A percentile compares a stretch with the other conserved stretches of the same genome.
These are phyloP conservation scores for Lentinus brumalis DNA, from an alignment of 768 basidiomycete species.

Conservation along the genomic window DNA sequence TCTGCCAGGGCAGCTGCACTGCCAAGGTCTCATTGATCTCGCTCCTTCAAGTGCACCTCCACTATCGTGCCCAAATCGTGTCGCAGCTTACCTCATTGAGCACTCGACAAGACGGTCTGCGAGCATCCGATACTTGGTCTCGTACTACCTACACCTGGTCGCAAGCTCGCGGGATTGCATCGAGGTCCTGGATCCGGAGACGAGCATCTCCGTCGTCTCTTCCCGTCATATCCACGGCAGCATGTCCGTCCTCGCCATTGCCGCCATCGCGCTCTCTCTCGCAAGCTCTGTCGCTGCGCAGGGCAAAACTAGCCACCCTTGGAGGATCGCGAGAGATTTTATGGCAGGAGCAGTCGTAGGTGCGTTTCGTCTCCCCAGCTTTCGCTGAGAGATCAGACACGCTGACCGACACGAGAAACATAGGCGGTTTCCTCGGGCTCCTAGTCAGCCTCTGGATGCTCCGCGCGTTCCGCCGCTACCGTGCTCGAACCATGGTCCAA, in stretches of 20 bases:
- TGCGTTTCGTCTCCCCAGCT: background rate
- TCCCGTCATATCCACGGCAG: background rate
- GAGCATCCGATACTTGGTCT: too few species aligned
- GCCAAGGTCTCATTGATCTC: too few species aligned
- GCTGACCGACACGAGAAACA: too few species aligned
- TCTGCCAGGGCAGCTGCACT: too few species aligned
- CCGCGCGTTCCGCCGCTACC: conserved; percentile 11
- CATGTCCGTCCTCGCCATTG: conserved; percentile 2
- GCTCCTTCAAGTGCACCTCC: too few species aligned
- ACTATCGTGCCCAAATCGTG: too few species aligned
- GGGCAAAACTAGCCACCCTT: background rate
- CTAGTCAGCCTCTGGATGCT: conserved; percentile 7
- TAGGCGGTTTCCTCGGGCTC: conserved; percentile 7
- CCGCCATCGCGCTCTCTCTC: conserved; percentile 4
- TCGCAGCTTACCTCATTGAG: too few species aligned
- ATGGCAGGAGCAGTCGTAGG: conserved; percentile 23
- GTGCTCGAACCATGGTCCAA: background rate
- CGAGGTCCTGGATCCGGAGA: too few species aligned
- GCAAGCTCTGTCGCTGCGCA: conserved; percentile 3
- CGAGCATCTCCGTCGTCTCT: too few species aligned
- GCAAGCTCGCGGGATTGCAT: too few species aligned
- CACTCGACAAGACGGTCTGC: too few species aligned
- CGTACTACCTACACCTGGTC: too few species aligned
- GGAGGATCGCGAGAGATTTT: conserved; percentile 13
- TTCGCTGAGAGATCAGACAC: background rate